Evolutionary conservation across 2,329 filamentous ascomycete genomes (phyloP).

Genomic region (Fonsecaea nubica): DNA sequence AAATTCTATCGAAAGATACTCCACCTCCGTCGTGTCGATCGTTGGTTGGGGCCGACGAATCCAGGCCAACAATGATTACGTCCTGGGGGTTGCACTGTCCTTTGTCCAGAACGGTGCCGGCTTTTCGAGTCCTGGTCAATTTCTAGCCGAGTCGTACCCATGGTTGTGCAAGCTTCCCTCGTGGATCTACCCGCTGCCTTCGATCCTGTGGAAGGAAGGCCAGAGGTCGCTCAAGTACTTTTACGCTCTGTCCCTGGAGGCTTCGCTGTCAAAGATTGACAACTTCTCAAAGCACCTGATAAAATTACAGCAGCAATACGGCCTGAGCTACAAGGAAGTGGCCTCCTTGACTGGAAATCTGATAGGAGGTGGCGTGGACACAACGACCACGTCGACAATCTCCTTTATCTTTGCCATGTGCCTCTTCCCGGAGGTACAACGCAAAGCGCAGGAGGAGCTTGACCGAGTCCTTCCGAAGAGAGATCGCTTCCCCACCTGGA

Average conservation of each 20-base stretch:
- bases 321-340: constrained; percentile 54
- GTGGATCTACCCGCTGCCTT: constrained; percentile 39
- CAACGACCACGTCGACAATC: constrained; percentile 42
- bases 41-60: constrained; percentile 49
- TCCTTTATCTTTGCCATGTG: constrained; percentile 42
- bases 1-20: constrained; percentile 49
- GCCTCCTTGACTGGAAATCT: constrained; percentile 55
- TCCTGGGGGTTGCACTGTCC: constrained; percentile 42
- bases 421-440: constrained; percentile 57
- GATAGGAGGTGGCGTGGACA: constrained; percentile 44
- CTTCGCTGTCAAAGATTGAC: constrained; percentile 49
- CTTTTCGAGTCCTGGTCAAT: constrained; percentile 30
- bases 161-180: constrained; percentile 57
- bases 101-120: constrained; percentile 31
- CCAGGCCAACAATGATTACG: constrained; percentile 58
- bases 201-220: neutral
- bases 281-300: constrained; percentile 56
- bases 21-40: constrained; percentile 50
- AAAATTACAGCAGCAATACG: constrained; percentile 55
- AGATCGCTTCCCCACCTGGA: constrained; percentile 46
- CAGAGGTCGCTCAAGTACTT: constrained; percentile 49
- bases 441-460: constrained; percentile 53
- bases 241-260: constrained; percentile 59
- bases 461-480: constrained; percentile 48
- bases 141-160: constrained; percentile 29